Conservation (phyloP, 768 basidiomycete genomes). For the Trametes cubensis region DNA sequence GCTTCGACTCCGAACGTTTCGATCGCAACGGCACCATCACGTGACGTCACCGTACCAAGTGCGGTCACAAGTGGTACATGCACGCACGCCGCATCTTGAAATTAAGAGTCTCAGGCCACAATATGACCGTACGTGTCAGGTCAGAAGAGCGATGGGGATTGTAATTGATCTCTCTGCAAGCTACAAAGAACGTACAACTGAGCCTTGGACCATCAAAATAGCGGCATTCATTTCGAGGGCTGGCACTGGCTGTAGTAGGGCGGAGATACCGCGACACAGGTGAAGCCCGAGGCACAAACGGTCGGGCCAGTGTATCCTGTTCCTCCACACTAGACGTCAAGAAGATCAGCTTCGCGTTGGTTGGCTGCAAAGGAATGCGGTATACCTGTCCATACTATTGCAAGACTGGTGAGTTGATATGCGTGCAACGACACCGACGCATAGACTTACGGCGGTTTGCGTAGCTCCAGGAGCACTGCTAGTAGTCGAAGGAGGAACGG, state of each 20-base stretch:
- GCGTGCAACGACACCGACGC: not conserved
- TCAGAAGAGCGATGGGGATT: too few relatives aligned
- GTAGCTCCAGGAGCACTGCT: constrained; percentile 14
- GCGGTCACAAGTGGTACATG: too few relatives aligned
- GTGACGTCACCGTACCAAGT: not conserved
- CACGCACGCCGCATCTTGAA: not conserved
- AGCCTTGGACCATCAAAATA: not conserved
- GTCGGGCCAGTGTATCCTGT: constrained; percentile 28
- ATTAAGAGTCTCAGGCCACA: too few relatives aligned
- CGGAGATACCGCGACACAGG: constrained; percentile 30
- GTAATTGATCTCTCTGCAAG: not conserved
- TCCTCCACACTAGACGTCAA: constrained; percentile 25
- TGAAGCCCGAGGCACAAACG: constrained; percentile 25
- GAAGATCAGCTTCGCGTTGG: not conserved
- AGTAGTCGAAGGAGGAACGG: constrained; percentile 14
- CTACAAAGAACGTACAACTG: not conserved
- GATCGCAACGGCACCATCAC: constrained; percentile 7
- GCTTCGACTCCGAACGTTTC: constrained; percentile 3
- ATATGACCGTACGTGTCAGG: too few relatives aligned
- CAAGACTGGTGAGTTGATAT: not conserved
- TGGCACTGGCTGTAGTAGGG: constrained; percentile 35
- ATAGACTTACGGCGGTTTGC: constrained; percentile 26
- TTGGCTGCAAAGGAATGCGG: not conserved
- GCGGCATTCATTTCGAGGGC: constrained; percentile 2
- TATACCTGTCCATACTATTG: constrained; percentile 29